Evolutionary conservation across 495 filamentous ascomycete species (phyloP), one percentile per base, ranked within the genome.

Genomic region (Cercophora sp.): DNA sequence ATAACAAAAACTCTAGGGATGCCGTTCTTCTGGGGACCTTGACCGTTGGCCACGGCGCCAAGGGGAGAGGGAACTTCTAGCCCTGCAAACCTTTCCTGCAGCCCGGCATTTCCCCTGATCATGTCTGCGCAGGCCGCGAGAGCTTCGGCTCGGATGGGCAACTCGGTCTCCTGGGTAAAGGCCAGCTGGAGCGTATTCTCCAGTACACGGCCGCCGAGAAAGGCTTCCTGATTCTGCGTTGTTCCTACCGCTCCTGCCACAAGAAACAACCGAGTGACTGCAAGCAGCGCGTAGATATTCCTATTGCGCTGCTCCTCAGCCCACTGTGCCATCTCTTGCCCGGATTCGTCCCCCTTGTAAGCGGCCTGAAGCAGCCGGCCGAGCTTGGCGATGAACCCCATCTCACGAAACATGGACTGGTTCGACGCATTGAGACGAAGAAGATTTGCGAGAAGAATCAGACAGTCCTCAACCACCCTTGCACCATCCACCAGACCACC

Each of bases 361-460:
- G 82, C 80, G 61, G 85, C 80, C 35, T 71, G 69, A 9, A 97
- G 76, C 19, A 97, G 73, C 20, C 77, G 80, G 18, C 84, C 81
- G 40, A 96, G 67, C 62, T 83, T 85, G 24, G 83, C 78, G 19
- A 96, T 81, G 60, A 85, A 92, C 0, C 89, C 91, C 29, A 87
- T 92, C 66, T 98, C 94, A 42, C 93, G 78, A 63, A 98, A 96
- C 56, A 89, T 86, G 27, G 88, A 91, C 67, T 97, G 94, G 63
- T 97, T 98, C 19, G 91, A 89, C 19, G 84, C 74, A 64, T 96
- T 97, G 54, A 91, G 79, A 36, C 85, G 82, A n/a, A 97, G 74
- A 18, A 98, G 79, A 63, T 96, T 96, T 25, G 89, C 89, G 15
- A 97, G 78, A 45, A 98, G 75, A 31, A 92, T 88, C n/a, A 98